Evolutionary conservation across 2,329 filamentous ascomycete genomes (phyloP), one percentile per base, ranked within the genome.

Genomic region (Colletotrichum sp.): DNA sequence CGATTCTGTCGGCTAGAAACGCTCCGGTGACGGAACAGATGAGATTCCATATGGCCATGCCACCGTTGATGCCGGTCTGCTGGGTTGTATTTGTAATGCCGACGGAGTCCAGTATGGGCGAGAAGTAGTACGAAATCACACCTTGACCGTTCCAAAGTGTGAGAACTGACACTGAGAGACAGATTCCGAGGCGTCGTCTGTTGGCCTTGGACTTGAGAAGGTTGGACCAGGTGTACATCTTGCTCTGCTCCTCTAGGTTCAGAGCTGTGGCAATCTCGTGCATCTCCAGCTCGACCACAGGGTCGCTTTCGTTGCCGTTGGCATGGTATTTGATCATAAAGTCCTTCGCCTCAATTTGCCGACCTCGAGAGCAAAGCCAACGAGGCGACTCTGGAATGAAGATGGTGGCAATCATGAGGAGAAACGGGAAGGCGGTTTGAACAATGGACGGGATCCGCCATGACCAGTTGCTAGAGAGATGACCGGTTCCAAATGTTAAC

Each of bases 261-360:
- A 90, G 83, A 1, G 87, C 89, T 30, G 88, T 85, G 67, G 85
- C 84, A 75, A 91, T 91, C 79, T 91, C 88, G 8, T 83, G 81
- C 70, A 85, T 88, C 74, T 91, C 88, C 70, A 87, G 86, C 49
- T 87, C 84, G 3, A 90, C 88, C 19, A 86, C 83, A 4, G 84
- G 78, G 71, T 88, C 84, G 25, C 84, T 79, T 11, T 74, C 76
- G 72, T 89, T 84, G 15, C 88, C 88, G 36, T 88, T 87, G 34
- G 86, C 59, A 8, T 63, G 59, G 7, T 36, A 63, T 1, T 63
- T 63, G 30, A 63, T 15, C 11, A 63, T n/a, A 22, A 63, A 63
- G 0, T n/a, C n/a, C 30, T 22, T 63, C 15, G 59, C 59, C 29
- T 63, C 59, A 22, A 88, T 66, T 91, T 77, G 66, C 8, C 78